Base-by-base conservation (phyloP, 352 stramenopile genomes). In the Saprolegnia parasitica region DNA sequence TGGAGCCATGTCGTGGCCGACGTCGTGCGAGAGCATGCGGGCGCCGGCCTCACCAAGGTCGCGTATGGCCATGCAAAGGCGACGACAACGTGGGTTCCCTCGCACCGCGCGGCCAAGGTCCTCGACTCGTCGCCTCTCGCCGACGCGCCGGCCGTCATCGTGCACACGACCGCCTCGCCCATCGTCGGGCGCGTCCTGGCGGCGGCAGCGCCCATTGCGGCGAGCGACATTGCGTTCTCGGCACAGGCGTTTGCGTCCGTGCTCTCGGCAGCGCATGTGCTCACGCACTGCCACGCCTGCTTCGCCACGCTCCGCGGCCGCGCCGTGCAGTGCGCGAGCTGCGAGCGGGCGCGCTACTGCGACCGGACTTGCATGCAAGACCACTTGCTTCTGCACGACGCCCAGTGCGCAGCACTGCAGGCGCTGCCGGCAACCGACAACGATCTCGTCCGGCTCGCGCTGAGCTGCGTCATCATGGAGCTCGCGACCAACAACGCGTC, bases 341-440 rank as follows among this genome's bases (percentile, higher is more conserved):
- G 62, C 20, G 23, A 68, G 23, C 16, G 50, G 11, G 62, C 62
- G 9, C 24, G 62, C 8, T 68, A 68, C 32, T 68, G 62, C 50
- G n/a, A 68, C 37, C 62, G 62, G 8, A 40, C 15, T 5, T 68
- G 62, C 62, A 68, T 68, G 62, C 23, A 54, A 15, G n/a, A 54
- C 10, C 62, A 68, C 37, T 37, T 68, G 8, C 1, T 11, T 10
- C 46, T 68, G 11, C 62, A 68, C 32, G 45, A 56, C 15, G 24
- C 47, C 32, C 42, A 57, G 35, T 68, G 62, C 50, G 52, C 11
- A 13, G 18, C 42, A 18, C 26, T n/a, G 24, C 15, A 26, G 24
- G 16, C 24, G 29, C 46, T 20, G 35, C 20, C 42, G 50, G 11
- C 23, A 4, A 35, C 5, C 13, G 47, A 56, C 35, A 42, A 18